phyloP scores from a whole-genome alignment of 345 rosid genomes.

The Melaleuca alternifolia region DNA sequence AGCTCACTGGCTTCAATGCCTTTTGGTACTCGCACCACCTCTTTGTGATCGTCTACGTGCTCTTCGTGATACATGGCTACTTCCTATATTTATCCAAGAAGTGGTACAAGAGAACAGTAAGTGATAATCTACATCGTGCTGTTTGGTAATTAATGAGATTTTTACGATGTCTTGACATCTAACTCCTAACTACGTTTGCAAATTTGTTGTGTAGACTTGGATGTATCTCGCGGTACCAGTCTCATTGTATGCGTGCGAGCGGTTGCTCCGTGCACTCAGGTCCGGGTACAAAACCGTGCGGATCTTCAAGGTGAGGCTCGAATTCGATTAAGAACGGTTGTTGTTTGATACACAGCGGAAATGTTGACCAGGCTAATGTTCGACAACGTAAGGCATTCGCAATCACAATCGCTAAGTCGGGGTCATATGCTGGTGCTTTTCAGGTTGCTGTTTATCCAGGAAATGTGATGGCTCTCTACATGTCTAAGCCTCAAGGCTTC shows the following conservation, averaged over 20 bases:
- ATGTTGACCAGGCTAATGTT: background rate
- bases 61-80: constrained; percentile 60
- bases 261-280: constrained; percentile 51
- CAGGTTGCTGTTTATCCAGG: constrained; percentile 86
- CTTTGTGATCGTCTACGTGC: constrained; percentile 56
- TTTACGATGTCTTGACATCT: background rate
- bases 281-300: constrained; percentile 50
- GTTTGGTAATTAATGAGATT: background rate
- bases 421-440: background rate
- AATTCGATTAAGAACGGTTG: background rate
- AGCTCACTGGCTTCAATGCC: constrained; percentile 72
- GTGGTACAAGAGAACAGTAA: constrained; percentile 71
- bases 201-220: constrained; percentile 49
- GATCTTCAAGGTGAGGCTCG: constrained; percentile 47
- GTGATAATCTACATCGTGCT: background rate
- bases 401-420: background rate
- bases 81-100: constrained; percentile 50
- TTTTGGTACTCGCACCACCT: constrained; percentile 89
- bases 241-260: constrained; percentile 39
- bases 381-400: background rate
- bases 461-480: constrained; percentile 59
- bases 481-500: constrained; percentile 80
- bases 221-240: constrained; percentile 76
- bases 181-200: background rate
- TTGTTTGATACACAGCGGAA: background rate